Conservation (phyloP, 2,329 filamentous ascomycete genomes). For the Calycina herbarum region DNA sequence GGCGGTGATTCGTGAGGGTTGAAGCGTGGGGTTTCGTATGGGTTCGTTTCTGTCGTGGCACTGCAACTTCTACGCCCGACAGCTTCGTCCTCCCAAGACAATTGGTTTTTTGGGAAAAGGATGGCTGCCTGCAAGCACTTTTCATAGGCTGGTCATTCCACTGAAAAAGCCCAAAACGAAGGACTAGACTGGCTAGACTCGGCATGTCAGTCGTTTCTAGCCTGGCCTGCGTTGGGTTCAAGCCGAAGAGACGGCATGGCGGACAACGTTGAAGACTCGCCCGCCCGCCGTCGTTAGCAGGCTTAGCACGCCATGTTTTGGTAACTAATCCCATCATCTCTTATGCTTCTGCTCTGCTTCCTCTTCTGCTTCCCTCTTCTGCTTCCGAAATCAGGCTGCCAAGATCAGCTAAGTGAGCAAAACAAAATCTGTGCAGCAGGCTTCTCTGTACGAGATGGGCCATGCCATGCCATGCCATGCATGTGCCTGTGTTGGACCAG, state of each 20-base stretch:
- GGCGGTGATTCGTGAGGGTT: not conserved
- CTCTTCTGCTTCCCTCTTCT: too few species aligned
- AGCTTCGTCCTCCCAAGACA: conserved; percentile 13
- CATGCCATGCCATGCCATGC: too few species aligned
- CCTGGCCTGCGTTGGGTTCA: too few species aligned
- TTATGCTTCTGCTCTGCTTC: too few species aligned
- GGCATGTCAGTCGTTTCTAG: too few species aligned
- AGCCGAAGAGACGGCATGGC: not conserved
- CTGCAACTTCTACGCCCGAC: conserved; percentile 10
- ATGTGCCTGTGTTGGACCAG: too few species aligned
- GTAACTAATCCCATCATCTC: too few species aligned
- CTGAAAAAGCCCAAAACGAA: too few species aligned
- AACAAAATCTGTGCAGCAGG: too few species aligned
- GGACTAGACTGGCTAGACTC: not conserved
- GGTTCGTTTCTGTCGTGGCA: conserved; percentile 8
- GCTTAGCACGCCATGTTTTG: not conserved
- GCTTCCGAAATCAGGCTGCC: too few species aligned
- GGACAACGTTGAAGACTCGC: not conserved
- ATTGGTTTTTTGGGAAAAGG: not conserved
- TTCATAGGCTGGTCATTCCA: not conserved
- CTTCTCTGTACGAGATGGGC: too few species aligned
- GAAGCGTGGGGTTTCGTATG: not conserved
- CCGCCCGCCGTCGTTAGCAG: not conserved
- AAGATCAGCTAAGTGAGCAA: too few species aligned
- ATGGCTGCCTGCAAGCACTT: not conserved